Base-by-base conservation (phyloP, 2,329 filamentous ascomycete genomes). In the Drechslera avenae region DNA sequence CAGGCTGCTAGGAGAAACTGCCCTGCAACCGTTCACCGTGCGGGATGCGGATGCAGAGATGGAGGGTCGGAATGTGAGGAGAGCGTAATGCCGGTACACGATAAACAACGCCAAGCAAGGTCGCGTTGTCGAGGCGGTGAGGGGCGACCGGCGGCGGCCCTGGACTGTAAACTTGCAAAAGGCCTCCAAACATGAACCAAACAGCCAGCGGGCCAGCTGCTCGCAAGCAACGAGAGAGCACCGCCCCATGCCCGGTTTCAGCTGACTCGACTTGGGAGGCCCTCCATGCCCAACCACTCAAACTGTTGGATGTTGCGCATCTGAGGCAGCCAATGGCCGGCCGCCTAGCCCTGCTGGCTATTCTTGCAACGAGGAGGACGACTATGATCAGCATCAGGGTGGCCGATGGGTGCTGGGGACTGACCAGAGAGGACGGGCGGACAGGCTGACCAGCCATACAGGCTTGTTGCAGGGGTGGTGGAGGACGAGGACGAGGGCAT, bases 241-340 rank as follows among this genome's bases (percentile, higher is more conserved):
- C 36, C 19, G 41, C 57, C 60, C 58, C 64, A 52, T 57, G 54
- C 45, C 64, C 63, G 66, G 66, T 59, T 60, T 56, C 52, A 57
- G 34, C 40, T 55, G 49, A 60, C 59, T 49, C 26, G 39, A 41
- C 46, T 34, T 40, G 31, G 26, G 14, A 33, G 12, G 28, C 14
- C n/a, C n/a, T 40, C 26, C 33, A 41, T 32, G 50, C 37, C 54
- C 39, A 46, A 41, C 54, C 39, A 46, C 48, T 49, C 37, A 37
- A 40, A 48, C 50, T 54, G 51, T 50, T 45, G 54, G 35, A 54
- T 57, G 56, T 53, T 54, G 45, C 52, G 45, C 55, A 55, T 52
- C 52, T 50, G 56, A 49, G 42, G 56, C 51, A 45, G 52, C 48
- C 55, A 48, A 52, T 46, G 30, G 48, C 35, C 31, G 34, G 33